Conservation (phyloP, 306 rosid genomes). For the Cyclanthera cordifolia region DNA sequence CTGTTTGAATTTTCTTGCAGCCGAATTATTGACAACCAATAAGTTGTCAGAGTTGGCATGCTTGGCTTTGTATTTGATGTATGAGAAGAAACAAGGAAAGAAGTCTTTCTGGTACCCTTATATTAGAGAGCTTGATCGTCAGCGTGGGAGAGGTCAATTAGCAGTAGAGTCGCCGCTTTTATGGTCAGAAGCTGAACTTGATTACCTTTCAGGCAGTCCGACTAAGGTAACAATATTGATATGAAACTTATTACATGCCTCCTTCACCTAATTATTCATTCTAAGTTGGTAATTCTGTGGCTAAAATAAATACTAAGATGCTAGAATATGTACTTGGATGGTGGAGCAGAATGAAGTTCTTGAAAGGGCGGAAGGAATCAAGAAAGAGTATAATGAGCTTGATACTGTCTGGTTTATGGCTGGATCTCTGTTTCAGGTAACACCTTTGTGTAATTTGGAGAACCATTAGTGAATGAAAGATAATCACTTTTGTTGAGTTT, state of each 20-base stretch:
- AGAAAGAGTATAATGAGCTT: conserved; percentile 87
- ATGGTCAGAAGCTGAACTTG: conserved; percentile 81
- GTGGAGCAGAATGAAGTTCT: conserved; percentile 56
- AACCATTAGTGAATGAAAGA: not conserved
- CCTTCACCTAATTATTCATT: not conserved
- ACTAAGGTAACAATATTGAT: conserved; percentile 44
- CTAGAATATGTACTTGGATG: conserved; percentile 8
- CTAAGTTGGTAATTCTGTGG: not conserved
- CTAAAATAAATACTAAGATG: not conserved
- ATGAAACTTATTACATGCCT: not conserved
- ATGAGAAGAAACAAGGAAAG: conserved; percentile 97
- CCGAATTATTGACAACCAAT: conserved; percentile 87
- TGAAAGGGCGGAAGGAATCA: conserved; percentile 79
- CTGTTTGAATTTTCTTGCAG: conserved; percentile 38
- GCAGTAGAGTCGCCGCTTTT: conserved; percentile 88
- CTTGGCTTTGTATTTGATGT: conserved; percentile 95
- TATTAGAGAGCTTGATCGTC: conserved; percentile 92
- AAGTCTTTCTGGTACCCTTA: conserved; percentile 92
- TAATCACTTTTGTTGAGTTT: not conserved
- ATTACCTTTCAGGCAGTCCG: conserved; percentile 78
- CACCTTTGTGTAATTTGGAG: conserved; percentile 1
- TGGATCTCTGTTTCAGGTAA: conserved; percentile 92
- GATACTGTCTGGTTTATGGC: conserved; percentile 99
- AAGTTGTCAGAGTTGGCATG: conserved; percentile 96
- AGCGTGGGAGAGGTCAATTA: conserved; percentile 86